A percentile compares a stretch with the other conserved stretches of the same genome.
Conservation (phyloP, 768 basidiomycete species). For the Mycena capillaripes region DNA sequence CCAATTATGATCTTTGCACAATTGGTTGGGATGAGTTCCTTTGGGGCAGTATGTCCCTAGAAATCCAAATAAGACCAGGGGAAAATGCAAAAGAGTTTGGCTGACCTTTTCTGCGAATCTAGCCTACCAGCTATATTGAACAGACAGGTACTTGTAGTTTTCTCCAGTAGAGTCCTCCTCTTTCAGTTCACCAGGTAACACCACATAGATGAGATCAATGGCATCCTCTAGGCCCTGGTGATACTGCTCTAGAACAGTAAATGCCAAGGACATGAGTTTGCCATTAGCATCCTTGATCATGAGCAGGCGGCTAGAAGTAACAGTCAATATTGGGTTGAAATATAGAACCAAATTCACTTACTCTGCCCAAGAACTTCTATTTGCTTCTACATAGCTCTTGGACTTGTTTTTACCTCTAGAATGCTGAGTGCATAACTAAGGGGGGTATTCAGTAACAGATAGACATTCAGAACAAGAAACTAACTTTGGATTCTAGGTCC, state of each 20-base stretch:
- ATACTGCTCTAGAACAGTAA: constrained; percentile 5
- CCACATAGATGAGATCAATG: neutral
- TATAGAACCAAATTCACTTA: neutral
- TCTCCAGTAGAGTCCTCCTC: neutral
- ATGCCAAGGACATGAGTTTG: neutral
- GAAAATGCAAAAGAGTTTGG: neutral
- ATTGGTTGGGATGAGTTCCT: neutral
- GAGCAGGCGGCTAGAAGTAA: neutral
- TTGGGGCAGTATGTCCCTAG: neutral
- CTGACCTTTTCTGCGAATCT: neutral
- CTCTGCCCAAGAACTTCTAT: neutral
- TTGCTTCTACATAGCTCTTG: neutral
- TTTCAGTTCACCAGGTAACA: neutral
- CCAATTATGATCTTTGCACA: neutral
- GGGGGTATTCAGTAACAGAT: neutral
- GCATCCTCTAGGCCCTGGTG: neutral
- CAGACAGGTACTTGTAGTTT: neutral
- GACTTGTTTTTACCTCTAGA: neutral
- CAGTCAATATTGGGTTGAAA: neutral
- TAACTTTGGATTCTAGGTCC: neutral
- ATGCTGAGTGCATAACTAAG: neutral
- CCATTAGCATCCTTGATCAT: neutral
- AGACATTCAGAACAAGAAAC: neutral
- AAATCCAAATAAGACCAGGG: neutral
- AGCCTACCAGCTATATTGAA: neutral